phyloP scores from a whole-genome alignment of 176 grass and related monocot species.

The Carex littledalei region DNA sequence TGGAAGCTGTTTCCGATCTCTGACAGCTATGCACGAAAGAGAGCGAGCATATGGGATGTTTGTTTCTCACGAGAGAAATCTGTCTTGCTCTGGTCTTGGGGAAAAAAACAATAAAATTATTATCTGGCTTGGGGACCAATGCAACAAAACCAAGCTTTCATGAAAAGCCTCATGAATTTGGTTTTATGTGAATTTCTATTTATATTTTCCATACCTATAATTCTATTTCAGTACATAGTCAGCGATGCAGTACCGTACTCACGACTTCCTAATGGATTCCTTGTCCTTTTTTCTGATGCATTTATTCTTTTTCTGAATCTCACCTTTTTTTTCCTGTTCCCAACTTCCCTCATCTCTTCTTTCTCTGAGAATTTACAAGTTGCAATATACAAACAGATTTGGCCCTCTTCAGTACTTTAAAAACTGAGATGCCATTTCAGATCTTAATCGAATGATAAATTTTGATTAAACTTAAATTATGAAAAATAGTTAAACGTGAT shows the following conservation, averaged over 20 bases:
- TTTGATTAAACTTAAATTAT: too few relatives aligned
- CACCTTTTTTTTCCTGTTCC: background rate
- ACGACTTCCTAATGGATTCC: conserved; percentile 11
- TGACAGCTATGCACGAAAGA: conserved; percentile 7
- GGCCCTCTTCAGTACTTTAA: background rate
- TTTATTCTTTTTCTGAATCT: conserved; percentile 5
- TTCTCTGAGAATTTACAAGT: background rate
- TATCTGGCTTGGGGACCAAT: background rate
- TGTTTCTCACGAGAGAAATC: conserved; percentile 5
- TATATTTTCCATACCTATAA: background rate
- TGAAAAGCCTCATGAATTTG: conserved; percentile 21
- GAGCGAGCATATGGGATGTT: conserved; percentile 12
- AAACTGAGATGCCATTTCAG: background rate
- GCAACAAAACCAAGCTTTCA: conserved; percentile 11
- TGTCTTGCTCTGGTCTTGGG: background rate
- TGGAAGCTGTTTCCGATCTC: background rate
- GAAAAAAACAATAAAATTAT: background rate
- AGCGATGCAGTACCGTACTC: background rate
- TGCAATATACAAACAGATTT: too few relatives aligned
- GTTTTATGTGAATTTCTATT: background rate
- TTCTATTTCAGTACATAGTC: conserved; percentile 1
- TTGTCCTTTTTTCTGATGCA: background rate
- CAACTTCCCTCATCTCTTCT: background rate
- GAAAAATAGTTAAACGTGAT: too few relatives aligned
- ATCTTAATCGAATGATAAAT: too few relatives aligned